phyloP scores from a whole-genome alignment of 108 stramenopile genomes.

The Skeletonema potamos region DNA sequence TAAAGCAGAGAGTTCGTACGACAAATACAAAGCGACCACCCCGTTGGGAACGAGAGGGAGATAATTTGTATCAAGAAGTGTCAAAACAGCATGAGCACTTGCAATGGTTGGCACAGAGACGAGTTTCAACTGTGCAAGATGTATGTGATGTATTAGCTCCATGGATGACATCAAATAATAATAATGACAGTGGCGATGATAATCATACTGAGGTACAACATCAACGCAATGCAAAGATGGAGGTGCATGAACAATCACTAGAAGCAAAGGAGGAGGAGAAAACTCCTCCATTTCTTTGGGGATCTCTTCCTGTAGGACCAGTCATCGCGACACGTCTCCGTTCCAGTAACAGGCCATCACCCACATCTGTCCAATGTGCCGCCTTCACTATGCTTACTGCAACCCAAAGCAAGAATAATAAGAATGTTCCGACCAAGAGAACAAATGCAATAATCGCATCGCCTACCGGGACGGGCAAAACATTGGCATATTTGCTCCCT shows the following conservation, averaged over 20 bases:
- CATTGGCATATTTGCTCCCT: constrained; percentile 70
- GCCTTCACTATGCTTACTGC: constrained; percentile 48
- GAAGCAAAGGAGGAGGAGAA: not conserved
- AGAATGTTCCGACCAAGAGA: constrained; percentile 8
- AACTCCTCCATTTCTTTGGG: constrained; percentile 52
- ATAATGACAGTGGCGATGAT: not conserved
- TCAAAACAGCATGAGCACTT: constrained; percentile 18
- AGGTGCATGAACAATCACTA: not conserved
- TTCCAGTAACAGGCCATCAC: constrained; percentile 19
- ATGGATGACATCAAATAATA: constrained; percentile 4
- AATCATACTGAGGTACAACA: not conserved
- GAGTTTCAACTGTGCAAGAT: constrained; percentile 25
- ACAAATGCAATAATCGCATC: constrained; percentile 72
- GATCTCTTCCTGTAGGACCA: constrained; percentile 63
- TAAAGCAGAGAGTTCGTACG: constrained; percentile 13
- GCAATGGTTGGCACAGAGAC: not conserved
- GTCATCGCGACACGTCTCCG: constrained; percentile 47
- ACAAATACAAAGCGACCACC: constrained; percentile 55
- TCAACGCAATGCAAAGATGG: too few species aligned
- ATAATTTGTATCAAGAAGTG: constrained; percentile 56
- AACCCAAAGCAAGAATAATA: constrained; percentile 12
- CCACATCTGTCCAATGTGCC: constrained; percentile 63
- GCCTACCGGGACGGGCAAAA: constrained; percentile 77
- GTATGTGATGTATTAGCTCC: constrained; percentile 33
- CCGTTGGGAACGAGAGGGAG: constrained; percentile 79